phyloP scores from a whole-genome alignment of 345 rosid genomes.

The Diplotaxis tenuifolia region DNA sequence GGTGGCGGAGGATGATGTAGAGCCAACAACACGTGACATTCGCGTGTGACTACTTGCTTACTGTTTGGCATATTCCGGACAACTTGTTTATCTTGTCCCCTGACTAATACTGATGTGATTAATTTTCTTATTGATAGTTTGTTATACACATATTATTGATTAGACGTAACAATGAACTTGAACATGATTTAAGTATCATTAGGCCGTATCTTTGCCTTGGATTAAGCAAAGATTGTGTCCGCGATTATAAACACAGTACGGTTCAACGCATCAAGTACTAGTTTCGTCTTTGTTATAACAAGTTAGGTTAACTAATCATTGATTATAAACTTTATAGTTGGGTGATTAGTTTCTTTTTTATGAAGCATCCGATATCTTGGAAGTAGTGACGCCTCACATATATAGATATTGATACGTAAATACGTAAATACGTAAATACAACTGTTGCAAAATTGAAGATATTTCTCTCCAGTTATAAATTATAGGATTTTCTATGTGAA shows the following conservation, averaged over 20 bases:
- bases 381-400: not conserved
- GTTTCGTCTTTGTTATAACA: constrained; percentile 12
- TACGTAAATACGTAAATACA: not conserved
- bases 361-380: constrained; percentile 37
- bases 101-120: not conserved
- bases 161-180: constrained; percentile 28
- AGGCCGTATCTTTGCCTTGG: constrained; percentile 36
- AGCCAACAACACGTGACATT: constrained; percentile 27
- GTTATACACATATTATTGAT: not conserved
- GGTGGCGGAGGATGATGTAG: constrained; percentile 3
- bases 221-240: constrained; percentile 36
- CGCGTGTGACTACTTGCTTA: constrained; percentile 33
- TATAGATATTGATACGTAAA: not conserved
- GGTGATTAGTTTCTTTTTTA: constrained; percentile 28
- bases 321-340: constrained; percentile 10
- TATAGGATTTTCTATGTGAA: not conserved
- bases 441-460: not conserved
- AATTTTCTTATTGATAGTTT: not conserved
- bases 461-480: not conserved
- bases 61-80: constrained; percentile 33
- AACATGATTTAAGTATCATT: constrained; percentile 14
- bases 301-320: constrained; percentile 33
- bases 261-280: constrained; percentile 37
- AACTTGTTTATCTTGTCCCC: constrained; percentile 33
- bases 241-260: constrained; percentile 25